Evolutionary conservation across 2,329 filamentous ascomycete species (phyloP).

Genomic region (Colletotrichum zoysiae): DNA sequence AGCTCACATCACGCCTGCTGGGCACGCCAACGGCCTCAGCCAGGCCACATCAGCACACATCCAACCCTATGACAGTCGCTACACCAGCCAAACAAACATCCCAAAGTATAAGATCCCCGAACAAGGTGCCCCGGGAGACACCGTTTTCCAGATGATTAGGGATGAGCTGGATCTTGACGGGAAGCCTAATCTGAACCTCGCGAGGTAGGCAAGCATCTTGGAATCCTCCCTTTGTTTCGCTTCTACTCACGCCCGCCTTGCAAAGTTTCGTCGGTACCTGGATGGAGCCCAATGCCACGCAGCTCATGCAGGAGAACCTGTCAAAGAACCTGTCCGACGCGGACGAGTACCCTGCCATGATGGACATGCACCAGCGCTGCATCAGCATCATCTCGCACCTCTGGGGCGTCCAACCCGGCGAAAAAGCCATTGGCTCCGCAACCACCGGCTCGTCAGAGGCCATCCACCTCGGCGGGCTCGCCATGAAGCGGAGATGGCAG

Average conservation of each 20-base stretch:
- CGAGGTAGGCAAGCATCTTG: constrained; percentile 54
- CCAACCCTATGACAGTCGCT: constrained; percentile 69
- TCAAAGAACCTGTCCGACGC: constrained; percentile 80
- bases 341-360: constrained; percentile 71
- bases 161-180: constrained; percentile 75
- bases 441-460: constrained; percentile 80
- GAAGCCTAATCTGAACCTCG: constrained; percentile 75
- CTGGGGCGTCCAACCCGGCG: constrained; percentile 71
- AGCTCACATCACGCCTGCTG: constrained; percentile 53
- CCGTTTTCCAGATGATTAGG: constrained; percentile 74
- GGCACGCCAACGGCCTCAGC: constrained; percentile 51
- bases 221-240: not conserved
- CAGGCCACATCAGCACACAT: constrained; percentile 61
- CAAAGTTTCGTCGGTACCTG: constrained; percentile 78
- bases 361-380: constrained; percentile 74
- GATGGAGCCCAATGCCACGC: constrained; percentile 75
- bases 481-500: constrained; percentile 83
- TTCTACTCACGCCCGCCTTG: constrained; percentile 21
- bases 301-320: constrained; percentile 76
- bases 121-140: constrained; percentile 70
- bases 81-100: constrained; percentile 66
- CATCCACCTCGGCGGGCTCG: constrained; percentile 77
- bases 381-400: constrained; percentile 76
- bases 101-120: constrained; percentile 70
- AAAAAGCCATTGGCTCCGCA: constrained; percentile 76